phyloP scores from a whole-genome alignment of 352 stramenopile genomes.

The Phytophthora melonis region DNA sequence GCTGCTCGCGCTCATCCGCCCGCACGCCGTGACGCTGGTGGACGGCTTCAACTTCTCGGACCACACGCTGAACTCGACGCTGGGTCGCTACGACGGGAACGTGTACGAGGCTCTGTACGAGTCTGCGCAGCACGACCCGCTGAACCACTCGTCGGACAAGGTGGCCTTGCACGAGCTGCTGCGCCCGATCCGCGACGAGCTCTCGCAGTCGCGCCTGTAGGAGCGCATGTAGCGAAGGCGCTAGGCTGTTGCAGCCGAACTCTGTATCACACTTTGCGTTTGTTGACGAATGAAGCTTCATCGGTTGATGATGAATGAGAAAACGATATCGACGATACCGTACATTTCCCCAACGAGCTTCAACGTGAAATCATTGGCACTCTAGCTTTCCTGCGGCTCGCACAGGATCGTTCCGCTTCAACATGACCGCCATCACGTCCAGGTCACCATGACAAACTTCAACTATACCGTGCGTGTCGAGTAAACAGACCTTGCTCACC shows the following conservation, averaged over 20 bases:
- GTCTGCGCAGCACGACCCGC: conserved; percentile 61
- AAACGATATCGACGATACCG: neutral
- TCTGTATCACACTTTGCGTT: neutral
- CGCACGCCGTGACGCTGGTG: conserved; percentile 74
- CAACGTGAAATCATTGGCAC: neutral
- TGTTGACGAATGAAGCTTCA: neutral
- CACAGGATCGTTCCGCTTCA: conserved; percentile 17
- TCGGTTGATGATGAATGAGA: neutral
- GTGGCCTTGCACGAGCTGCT: conserved; percentile 72
- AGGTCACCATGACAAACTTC: conserved; percentile 28
- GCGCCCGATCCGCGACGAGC: conserved; percentile 61
- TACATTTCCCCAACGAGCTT: neutral
- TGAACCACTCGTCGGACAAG: conserved; percentile 72
- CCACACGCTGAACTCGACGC: conserved; percentile 72
- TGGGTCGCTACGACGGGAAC: conserved; percentile 77
- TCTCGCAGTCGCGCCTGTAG: conserved; percentile 48
- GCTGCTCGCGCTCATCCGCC: conserved; percentile 59
- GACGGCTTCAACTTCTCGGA: conserved; percentile 89
- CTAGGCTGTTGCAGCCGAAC: neutral
- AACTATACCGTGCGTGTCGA: conserved; percentile 26
- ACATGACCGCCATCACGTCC: conserved; percentile 17
- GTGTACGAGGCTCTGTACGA: conserved; percentile 79
- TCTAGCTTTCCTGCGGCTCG: neutral
- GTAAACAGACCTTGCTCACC: conserved; percentile 21
- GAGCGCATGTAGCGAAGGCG: conserved; percentile 2